These are phyloP conservation scores for Actinidia polygama DNA, from an alignment of 179 eudicot species.

Conservation along the genomic window DNA sequence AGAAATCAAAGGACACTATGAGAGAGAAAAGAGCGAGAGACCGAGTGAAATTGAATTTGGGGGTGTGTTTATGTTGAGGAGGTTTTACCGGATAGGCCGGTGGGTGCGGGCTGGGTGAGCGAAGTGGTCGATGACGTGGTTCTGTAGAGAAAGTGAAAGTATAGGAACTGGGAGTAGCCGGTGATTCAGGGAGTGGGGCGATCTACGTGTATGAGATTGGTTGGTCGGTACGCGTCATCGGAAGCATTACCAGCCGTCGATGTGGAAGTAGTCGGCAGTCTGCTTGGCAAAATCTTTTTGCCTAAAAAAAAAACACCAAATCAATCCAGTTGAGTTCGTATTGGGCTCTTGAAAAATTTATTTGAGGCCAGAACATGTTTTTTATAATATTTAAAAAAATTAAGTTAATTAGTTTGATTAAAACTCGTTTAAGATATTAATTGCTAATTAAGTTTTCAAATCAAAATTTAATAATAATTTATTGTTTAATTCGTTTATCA, in stretches of 20 bases:
- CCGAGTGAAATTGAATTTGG: neutral
- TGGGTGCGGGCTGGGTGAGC: neutral
- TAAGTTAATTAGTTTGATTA: too few relatives aligned
- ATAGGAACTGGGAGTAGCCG: neutral
- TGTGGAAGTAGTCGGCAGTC: neutral
- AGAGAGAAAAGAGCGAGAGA: neutral
- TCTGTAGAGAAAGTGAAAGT: neutral
- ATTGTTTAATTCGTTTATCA: too few relatives aligned
- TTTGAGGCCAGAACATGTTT: too few relatives aligned
- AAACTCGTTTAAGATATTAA: too few relatives aligned
- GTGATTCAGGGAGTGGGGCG: neutral
- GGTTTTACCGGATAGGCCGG: constrained; percentile 6
- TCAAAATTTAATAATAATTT: too few relatives aligned
- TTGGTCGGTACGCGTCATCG: constrained; percentile 6
- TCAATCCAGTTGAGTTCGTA: too few relatives aligned
- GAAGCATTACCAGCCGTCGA: neutral
- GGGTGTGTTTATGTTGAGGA: too few relatives aligned
- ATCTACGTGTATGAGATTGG: neutral
- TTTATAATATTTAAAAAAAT: too few relatives aligned
- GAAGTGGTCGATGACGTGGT: neutral
- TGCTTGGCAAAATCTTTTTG: neutral
- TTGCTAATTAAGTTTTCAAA: too few relatives aligned
- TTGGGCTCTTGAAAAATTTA: too few relatives aligned
- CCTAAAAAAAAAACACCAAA: too few relatives aligned
- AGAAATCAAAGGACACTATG: neutral